Conservation (phyloP, 768 basidiomycete species). For the Leucosporidium yakuticum region DNA sequence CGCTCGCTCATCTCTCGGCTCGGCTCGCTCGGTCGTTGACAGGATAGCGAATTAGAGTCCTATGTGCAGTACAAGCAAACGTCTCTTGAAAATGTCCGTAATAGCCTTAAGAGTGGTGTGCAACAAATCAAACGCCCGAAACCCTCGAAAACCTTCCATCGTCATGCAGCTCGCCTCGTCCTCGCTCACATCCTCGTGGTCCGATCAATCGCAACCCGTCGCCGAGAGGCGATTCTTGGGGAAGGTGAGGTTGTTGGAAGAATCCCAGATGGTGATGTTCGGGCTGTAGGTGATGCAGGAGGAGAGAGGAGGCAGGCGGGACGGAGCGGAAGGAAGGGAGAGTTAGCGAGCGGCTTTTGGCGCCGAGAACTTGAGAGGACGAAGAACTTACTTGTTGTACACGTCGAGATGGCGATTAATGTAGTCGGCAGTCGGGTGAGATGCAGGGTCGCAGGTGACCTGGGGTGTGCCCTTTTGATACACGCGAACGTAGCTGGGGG, state of each 20-base stretch:
- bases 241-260: neutral
- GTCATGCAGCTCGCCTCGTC: too few species aligned
- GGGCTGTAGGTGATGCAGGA: neutral
- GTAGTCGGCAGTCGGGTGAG: slow-evolving; percentile 71
- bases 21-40: too few species aligned
- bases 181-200: too few species aligned
- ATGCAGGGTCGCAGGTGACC: slow-evolving; percentile 71
- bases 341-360: too few species aligned
- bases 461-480: slow-evolving; percentile 55
- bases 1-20: too few species aligned
- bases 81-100: too few species aligned
- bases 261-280: neutral
- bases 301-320: neutral
- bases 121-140: too few species aligned
- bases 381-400: slow-evolving; percentile 36
- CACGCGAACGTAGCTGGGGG: slow-evolving; percentile 36
- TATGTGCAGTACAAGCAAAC: too few species aligned
- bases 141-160: too few species aligned
- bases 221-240: slow-evolving; percentile 20
- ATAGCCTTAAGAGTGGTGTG: too few species aligned
- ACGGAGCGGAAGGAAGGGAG: neutral
- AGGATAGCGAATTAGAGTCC: too few species aligned
- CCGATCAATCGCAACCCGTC: slow-evolving; percentile 6
- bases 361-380: too few species aligned
- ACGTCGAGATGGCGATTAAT: slow-evolving; percentile 41